These are phyloP conservation scores for Insectozyma bohioensis DNA, from an alignment of 1,139 yeast species.

Conservation along the genomic window DNA sequence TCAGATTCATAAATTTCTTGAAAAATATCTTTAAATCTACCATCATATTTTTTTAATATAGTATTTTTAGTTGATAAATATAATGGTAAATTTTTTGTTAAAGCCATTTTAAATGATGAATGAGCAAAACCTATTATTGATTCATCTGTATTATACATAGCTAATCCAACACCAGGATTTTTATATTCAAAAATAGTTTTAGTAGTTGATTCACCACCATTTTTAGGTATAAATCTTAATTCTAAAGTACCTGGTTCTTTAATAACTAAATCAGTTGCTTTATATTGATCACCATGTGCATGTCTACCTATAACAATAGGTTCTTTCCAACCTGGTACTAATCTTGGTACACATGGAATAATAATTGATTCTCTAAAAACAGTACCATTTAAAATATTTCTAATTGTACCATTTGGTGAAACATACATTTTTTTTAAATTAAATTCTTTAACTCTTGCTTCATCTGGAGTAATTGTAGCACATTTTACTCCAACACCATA, in stretches of 20 bases:
- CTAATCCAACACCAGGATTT: slow-evolving; percentile 71
- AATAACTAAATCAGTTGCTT: slow-evolving; percentile 72
- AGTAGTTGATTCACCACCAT: slow-evolving; percentile 53
- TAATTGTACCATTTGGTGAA: slow-evolving; percentile 81
- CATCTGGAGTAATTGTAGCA: slow-evolving; percentile 87
- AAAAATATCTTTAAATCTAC: slow-evolving; percentile 78
- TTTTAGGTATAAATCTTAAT: slow-evolving; percentile 60
- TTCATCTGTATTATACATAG: slow-evolving; percentile 83
- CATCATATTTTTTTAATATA: slow-evolving; percentile 78
- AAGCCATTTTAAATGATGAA: slow-evolving; percentile 73
- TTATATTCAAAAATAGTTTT: slow-evolving; percentile 60
- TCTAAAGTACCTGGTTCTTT: slow-evolving; percentile 70
- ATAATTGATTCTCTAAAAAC: slow-evolving; percentile 84
- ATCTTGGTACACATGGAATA: slow-evolving; percentile 72
- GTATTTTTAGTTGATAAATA: slow-evolving; percentile 79
- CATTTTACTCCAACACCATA: slow-evolving; percentile 83
- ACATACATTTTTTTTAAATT: slow-evolving; percentile 80
- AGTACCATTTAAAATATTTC: slow-evolving; percentile 80
- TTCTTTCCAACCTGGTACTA: slow-evolving; percentile 76
- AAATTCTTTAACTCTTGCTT: slow-evolving; percentile 75
- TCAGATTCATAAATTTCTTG: slow-evolving; percentile 60
- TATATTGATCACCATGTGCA: slow-evolving; percentile 83
- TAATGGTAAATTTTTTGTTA: slow-evolving; percentile 62
- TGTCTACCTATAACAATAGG: slow-evolving; percentile 87
- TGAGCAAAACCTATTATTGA: slow-evolving; percentile 79